A percentile compares a stretch with the other conserved stretches of the same genome.
These are phyloP conservation scores for Skeletonema potamos DNA, from an alignment of 108 stramenopile species.

Conservation along the genomic window DNA sequence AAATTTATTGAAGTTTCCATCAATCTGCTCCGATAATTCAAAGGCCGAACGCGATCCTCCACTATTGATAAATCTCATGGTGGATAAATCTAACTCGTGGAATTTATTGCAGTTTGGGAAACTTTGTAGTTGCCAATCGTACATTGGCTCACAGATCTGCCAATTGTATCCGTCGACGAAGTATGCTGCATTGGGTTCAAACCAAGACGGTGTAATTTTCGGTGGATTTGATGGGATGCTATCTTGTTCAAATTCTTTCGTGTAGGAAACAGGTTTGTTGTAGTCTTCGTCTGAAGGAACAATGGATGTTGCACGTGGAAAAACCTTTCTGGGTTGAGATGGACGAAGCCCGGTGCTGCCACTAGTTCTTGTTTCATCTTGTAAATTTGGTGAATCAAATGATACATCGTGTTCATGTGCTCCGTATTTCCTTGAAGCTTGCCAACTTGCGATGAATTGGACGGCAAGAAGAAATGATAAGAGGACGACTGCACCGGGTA, in stretches of 20 bases:
- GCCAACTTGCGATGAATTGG: background rate
- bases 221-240: background rate
- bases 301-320: background rate
- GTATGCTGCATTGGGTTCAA: slow-evolving; percentile 24
- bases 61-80: slow-evolving; percentile 26
- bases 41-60: slow-evolving; percentile 24
- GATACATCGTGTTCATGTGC: background rate
- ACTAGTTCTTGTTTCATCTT: background rate
- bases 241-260: background rate
- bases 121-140: slow-evolving; percentile 30
- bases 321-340: background rate
- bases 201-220: slow-evolving; percentile 7
- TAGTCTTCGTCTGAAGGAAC: background rate
- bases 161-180: slow-evolving; percentile 1
- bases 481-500: background rate
- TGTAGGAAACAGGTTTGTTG: background rate
- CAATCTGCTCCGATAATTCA: slow-evolving; percentile 8
- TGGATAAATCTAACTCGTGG: slow-evolving; percentile 40
- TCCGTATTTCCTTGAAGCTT: background rate
- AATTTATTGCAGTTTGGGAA: slow-evolving; percentile 47
- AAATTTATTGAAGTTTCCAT: slow-evolving; percentile 13
- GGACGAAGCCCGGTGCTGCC: background rate
- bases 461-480: background rate
- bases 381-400: background rate
- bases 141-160: slow-evolving; percentile 39